Conservation (phyloP, 148 eudicot genomes). For the Rhododendron mucronatum region DNA sequence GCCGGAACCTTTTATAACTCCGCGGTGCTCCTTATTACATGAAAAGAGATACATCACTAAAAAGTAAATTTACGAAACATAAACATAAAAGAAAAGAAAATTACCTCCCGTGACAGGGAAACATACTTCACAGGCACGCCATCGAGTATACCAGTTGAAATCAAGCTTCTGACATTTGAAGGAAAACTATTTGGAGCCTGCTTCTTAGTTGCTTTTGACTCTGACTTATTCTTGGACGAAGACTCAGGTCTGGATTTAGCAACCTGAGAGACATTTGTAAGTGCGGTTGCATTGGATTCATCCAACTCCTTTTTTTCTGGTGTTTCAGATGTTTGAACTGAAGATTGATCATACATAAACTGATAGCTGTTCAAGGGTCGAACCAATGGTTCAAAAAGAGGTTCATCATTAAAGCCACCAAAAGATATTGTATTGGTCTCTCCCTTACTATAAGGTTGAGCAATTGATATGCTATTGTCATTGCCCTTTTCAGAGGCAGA, state of each 20-base stretch:
- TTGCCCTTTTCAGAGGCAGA: slow-evolving; percentile 20
- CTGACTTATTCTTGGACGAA: slow-evolving; percentile 31
- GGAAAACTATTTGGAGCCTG: slow-evolving; percentile 57
- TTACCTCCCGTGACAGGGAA: slow-evolving; percentile 49
- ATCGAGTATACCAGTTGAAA: slow-evolving; percentile 58
- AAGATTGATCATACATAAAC: slow-evolving; percentile 30
- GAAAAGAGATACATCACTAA: slow-evolving; percentile 1
- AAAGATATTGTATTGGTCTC: slow-evolving; percentile 33
- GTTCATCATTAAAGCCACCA: slow-evolving; percentile 36
- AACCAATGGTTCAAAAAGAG: slow-evolving; percentile 23
- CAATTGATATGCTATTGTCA: slow-evolving; percentile 22
- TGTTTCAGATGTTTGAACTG: slow-evolving; percentile 25
- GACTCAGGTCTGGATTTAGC: slow-evolving; percentile 29
- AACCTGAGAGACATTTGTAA: slow-evolving; percentile 16
- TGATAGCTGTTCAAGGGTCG: slow-evolving; percentile 32
- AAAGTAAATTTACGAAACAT: background rate
- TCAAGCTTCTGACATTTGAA: slow-evolving; percentile 54
- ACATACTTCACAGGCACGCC: slow-evolving; percentile 57
- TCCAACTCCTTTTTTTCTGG: slow-evolving; percentile 21
- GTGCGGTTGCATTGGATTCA: slow-evolving; percentile 14
- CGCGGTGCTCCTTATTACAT: slow-evolving; percentile 41
- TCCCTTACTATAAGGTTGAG: slow-evolving; percentile 27
- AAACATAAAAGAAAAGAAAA: background rate
- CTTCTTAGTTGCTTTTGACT: slow-evolving; percentile 31
- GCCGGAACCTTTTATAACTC: slow-evolving; percentile 51